A percentile compares a stretch with the other conserved stretches of the same genome.
Conservation (phyloP, 2,329 filamentous ascomycete genomes). For the Clonostachys rosea region DNA sequence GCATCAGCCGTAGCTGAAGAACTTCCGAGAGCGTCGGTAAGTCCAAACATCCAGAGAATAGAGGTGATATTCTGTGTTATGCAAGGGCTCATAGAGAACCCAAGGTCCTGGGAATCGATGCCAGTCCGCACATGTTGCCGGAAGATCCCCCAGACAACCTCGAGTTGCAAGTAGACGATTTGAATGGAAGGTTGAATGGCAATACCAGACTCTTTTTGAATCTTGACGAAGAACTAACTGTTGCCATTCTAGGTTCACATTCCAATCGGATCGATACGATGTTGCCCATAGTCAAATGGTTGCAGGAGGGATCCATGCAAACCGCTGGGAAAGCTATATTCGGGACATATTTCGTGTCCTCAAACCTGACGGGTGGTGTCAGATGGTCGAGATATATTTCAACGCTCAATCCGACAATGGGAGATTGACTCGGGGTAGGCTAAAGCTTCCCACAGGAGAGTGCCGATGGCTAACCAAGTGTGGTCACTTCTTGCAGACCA, state of each 20-base stretch:
- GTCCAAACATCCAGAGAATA: conserved; percentile 8
- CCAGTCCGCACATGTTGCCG: conserved; percentile 65
- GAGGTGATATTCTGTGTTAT: neutral
- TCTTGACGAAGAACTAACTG: neutral
- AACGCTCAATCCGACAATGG: conserved; percentile 85
- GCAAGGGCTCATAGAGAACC: no score
- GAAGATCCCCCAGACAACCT: conserved; percentile 62
- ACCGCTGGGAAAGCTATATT: conserved; percentile 72
- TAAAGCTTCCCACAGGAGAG: neutral
- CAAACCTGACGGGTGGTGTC: conserved; percentile 76
- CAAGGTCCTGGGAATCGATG: conserved; percentile 68
- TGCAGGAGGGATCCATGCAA: conserved; percentile 64
- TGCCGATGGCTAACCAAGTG: no score
- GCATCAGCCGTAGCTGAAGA: conserved; percentile 62
- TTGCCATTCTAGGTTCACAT: conserved; percentile 50
- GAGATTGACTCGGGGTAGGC: conserved; percentile 58
- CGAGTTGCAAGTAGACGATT: conserved; percentile 67
- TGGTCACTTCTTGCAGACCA: conserved; percentile 36
- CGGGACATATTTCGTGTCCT: conserved; percentile 69
- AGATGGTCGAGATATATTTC: conserved; percentile 84
- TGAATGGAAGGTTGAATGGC: conserved; percentile 47
- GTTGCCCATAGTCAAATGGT: conserved; percentile 76
- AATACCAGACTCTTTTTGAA: neutral
- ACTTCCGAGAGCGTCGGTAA: conserved; percentile 61
- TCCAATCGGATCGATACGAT: conserved; percentile 69